Percentiles rank a stretch among this genome's conserved stretches.
These are phyloP conservation scores for Coriolopsis trogii DNA, from an alignment of 1,284 basidiomycete species.

Conservation along the genomic window DNA sequence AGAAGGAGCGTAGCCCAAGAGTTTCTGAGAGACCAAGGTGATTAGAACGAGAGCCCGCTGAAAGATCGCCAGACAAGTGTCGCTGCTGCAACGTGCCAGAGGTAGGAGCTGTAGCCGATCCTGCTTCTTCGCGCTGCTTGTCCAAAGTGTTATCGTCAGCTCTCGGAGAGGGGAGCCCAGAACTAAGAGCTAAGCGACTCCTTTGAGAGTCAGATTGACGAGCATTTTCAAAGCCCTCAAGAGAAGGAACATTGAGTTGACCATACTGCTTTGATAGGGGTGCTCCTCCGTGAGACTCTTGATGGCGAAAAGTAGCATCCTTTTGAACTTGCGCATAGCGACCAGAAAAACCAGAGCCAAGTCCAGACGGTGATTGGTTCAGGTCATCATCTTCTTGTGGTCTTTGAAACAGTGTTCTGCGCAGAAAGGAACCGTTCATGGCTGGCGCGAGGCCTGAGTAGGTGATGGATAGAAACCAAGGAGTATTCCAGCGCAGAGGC, in stretches of 20 bases:
- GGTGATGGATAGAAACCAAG: not conserved
- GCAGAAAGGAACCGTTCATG: constrained; percentile 16
- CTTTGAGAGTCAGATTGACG: constrained; percentile 14
- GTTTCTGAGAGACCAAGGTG: not conserved
- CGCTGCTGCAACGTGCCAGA: not conserved
- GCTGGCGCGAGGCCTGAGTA: not conserved
- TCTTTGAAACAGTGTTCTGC: constrained; percentile 13
- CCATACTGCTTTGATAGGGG: not conserved
- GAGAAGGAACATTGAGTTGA: not conserved
- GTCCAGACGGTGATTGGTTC: no score
- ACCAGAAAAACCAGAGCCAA: no score
- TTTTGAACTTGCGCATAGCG: not conserved
- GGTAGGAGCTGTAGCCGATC: not conserved
- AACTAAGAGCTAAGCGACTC: constrained; percentile 15
- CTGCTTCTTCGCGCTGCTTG: not conserved
- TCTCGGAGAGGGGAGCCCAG: constrained; percentile 13
- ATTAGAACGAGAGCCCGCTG: not conserved
- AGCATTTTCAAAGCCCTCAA: constrained; percentile 10
- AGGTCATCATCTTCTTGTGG: no score
- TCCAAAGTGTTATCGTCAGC: not conserved
- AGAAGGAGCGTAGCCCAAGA: constrained; percentile 8
- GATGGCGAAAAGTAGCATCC: not conserved
- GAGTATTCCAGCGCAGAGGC: constrained; percentile 3
- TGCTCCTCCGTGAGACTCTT: not conserved
- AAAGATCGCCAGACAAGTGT: not conserved